Evolutionary conservation across 2,329 filamentous ascomycete species (phyloP), one percentile per base, ranked within the genome.

Genomic region (Scytalidium lignicola): DNA sequence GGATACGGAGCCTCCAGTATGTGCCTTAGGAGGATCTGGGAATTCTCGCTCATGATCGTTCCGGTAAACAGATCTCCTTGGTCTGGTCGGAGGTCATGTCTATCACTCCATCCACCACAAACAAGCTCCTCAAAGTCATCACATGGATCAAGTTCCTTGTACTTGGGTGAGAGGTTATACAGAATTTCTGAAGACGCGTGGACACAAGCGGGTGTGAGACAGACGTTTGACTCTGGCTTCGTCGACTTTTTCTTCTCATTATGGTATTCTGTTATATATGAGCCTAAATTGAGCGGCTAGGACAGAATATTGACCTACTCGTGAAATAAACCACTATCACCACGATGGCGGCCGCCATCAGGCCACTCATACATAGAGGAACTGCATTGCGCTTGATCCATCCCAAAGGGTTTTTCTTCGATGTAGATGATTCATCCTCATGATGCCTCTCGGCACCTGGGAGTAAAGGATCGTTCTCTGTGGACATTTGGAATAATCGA

Each of bases 41-140:
- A 78, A 51, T 75, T 75, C 60, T 86, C 83, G 18, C 68, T 68
- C 78, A 87, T 82, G 51, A 80, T 72, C 2, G 74, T 79, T 20
- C 76, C 75, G 2, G 82, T 79, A 51, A 82, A 85, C 28, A 75
- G 74, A 56, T 76, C 74, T 28, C 78, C 74, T 53, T 83, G 78
- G 59, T 88, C 85, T 3, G 80, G 69, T 2, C 83, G 77, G 50
- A 88, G 74, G 58, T 86, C 83, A 66, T 87, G 78, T 9, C 70
- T 73, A 19, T 79, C 72, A 46, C 76, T 71, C 78, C 83, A 88
- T 10, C 84, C 84, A 48, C 81, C 83, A 57, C 85, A 88, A 18
- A 82, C 81, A 49, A 82, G 75, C 61, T 82, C 72, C 51, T 86
- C 81, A 51, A 89, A 89, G 59, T 87, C 67, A n/a, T 72, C 76